Conservation (phyloP, 805 yeast genomes). For the Candida anglica region DNA sequence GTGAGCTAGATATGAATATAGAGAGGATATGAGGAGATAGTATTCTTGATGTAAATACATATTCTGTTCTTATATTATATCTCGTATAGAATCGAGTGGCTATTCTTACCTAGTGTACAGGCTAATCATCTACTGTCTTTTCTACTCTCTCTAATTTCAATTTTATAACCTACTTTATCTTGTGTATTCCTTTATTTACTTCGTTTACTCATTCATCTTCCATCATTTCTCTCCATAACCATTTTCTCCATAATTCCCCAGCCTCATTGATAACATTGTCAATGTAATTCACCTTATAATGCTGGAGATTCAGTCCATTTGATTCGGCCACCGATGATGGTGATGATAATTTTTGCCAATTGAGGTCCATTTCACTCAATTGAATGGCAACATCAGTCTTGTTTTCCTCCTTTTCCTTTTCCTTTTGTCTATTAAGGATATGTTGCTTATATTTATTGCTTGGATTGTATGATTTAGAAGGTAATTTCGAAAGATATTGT, state of each 20-base stretch:
- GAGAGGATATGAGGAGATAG: too few relatives aligned
- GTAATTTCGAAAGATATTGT: conserved; percentile 62
- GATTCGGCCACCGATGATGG: conserved; percentile 4
- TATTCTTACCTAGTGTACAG: too few relatives aligned
- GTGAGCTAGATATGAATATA: too few relatives aligned
- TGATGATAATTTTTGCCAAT: conserved; percentile 5
- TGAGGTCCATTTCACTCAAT: neutral
- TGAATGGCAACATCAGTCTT: conserved; percentile 9
- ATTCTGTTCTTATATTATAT: too few relatives aligned
- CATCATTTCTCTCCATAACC: conserved; percentile 53
- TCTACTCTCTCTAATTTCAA: too few relatives aligned
- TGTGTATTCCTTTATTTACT: too few relatives aligned
- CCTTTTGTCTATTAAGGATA: conserved; percentile 9
- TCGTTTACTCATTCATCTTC: conserved; percentile 30
- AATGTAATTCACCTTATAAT: conserved; percentile 54
- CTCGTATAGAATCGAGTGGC: too few relatives aligned
- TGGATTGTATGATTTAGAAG: conserved; percentile 39
- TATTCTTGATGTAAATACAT: too few relatives aligned
- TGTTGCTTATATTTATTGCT: conserved; percentile 32
- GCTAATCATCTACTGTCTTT: too few relatives aligned
- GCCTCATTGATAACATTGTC: conserved; percentile 73
- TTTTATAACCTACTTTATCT: too few relatives aligned
- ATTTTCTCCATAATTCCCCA: conserved; percentile 84
- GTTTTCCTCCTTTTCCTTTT: conserved; percentile 14
- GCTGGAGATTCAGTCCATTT: conserved; percentile 6